phyloP scores from a whole-genome alignment of 1,284 basidiomycete species.

The Ustilago shanxiensis region DNA sequence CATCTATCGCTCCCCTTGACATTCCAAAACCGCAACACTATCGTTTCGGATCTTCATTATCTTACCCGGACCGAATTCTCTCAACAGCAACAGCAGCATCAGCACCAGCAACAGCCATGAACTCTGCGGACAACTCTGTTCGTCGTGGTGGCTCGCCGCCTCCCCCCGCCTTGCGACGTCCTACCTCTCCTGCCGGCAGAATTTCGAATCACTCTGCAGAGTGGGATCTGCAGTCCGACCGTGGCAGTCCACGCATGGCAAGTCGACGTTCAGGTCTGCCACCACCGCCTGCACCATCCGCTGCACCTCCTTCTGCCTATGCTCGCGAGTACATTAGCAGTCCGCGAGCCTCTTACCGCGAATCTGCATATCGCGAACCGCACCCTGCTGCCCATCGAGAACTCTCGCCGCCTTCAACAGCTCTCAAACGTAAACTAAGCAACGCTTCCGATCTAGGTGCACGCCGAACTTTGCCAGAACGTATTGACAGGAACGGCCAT shows the following conservation, averaged over 20 bases:
- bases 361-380: conserved; percentile 36
- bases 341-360: conserved; percentile 33
- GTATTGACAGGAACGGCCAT: conserved; percentile 31
- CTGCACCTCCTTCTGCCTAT: conserved; percentile 20
- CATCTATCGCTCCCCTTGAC: conserved; percentile 22
- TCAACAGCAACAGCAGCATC: background rate
- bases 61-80: background rate
- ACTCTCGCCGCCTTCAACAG: conserved; percentile 23
- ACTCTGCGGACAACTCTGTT: conserved; percentile 19
- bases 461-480: conserved; percentile 21
- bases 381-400: conserved; percentile 22
- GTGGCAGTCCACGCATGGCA: conserved; percentile 37
- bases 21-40: conserved; percentile 4
- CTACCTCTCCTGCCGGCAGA: conserved; percentile 38
- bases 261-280: conserved; percentile 25
- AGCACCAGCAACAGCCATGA: conserved; percentile 14
- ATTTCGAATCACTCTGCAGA: conserved; percentile 48
- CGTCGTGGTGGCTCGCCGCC: conserved; percentile 31
- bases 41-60: conserved; percentile 5
- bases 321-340: conserved; percentile 38
- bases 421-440: conserved; percentile 44
- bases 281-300: conserved; percentile 12
- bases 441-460: conserved; percentile 33
- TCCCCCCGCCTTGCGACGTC: conserved; percentile 33
- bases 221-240: conserved; percentile 43